Base-by-base conservation (phyloP, 148 eudicot genomes). In the Persicaria tinctoria region DNA sequence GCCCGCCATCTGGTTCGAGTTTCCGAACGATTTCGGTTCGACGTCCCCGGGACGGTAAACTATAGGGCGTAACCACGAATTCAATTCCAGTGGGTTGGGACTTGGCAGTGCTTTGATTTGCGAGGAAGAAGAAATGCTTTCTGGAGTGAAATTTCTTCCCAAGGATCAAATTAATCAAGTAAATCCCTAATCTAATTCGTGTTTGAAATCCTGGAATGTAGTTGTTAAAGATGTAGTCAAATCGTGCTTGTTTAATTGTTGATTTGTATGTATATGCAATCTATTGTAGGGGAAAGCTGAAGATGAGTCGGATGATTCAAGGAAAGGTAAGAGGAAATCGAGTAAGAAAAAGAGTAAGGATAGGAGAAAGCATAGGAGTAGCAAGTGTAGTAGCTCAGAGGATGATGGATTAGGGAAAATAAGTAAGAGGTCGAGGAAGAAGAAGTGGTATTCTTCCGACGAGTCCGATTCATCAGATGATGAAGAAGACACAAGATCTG, bases 391-490 rank as follows among this genome's bases (percentile, higher is more conserved):
- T 76, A 90, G 97, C 77, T 90, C 97, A 6, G 90, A 87, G 55
- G 93, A 90, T 72, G 97, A 88, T 23, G 87, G 72, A 48, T 62
- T 79, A 41, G 82, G 73, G 50, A 87, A 81, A 72, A 88, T 86
- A 51, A 79, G 73, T 13, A 88, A 83, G 63, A 64, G 79, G 41
- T 84, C 91, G 17, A 83, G 81, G 80, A 88, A 90, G 85, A 92
- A 89, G 86, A 91, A 88, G 77, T 94, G 98, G 98, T 90, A 91
- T 77, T 82, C 88, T 57, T 90, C 97, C 1, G 91, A 94, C 5
- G 98, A 91, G 73, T 77, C 70, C 27, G 78, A 75, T 4, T 78
- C 81, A 51, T 81, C 85, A 18, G 63, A 76, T 70, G 73, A 80
- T 51, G 78, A 51, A 79, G 78, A 76, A 76, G 70, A 66, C 75